A percentile compares a stretch with the other conserved stretches of the same genome.
phyloP scores from a whole-genome alignment of 2,329 filamentous ascomycete genomes.

The Aspergillus sp. region DNA sequence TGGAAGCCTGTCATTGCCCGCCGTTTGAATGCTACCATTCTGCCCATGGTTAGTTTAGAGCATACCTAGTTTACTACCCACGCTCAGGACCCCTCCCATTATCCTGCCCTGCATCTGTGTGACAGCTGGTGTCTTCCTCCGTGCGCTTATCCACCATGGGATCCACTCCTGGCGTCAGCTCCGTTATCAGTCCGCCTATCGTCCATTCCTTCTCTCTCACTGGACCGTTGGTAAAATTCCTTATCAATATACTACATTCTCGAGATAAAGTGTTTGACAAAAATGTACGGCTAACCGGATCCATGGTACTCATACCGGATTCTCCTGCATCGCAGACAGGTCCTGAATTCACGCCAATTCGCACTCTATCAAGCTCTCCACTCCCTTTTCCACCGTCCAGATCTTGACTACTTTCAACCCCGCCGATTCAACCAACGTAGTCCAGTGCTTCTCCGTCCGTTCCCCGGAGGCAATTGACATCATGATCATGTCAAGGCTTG shows the following conservation, averaged over 20 bases:
- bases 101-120: not conserved
- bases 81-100: not conserved
- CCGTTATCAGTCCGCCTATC: slow-evolving; percentile 3
- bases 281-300: not conserved
- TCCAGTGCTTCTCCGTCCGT: slow-evolving; percentile 45
- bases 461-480: slow-evolving; percentile 42
- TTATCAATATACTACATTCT: slow-evolving; percentile 3
- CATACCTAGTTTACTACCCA: not conserved
- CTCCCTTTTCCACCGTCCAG: slow-evolving; percentile 25
- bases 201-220: not conserved
- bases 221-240: not conserved
- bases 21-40: not conserved
- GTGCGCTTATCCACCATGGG: not conserved
- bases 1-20: not conserved
- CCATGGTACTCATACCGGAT: not conserved
- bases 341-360: slow-evolving; percentile 17
- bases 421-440: slow-evolving; percentile 30
- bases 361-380: slow-evolving; percentile 29
- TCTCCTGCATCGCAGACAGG: too few species aligned
- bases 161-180: not conserved
- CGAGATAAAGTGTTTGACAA: not conserved
- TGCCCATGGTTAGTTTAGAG: not conserved
- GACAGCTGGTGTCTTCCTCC: not conserved
- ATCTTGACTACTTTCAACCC: slow-evolving; percentile 41
- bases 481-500: slow-evolving; percentile 46